These are phyloP conservation scores for Pyrus betulifolia DNA, from an alignment of 306 rosid species.

Conservation along the genomic window DNA sequence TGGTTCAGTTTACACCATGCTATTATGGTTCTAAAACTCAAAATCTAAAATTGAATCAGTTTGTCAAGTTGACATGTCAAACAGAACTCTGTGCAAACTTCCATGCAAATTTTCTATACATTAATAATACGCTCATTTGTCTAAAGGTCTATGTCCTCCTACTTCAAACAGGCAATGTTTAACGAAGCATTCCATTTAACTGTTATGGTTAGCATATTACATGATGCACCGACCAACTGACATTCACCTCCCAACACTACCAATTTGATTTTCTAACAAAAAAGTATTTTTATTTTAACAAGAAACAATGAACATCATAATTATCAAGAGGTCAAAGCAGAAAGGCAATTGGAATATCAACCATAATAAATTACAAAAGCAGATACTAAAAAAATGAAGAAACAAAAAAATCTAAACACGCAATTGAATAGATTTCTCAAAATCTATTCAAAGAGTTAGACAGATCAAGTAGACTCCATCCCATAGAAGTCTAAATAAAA, in stretches of 20 bases:
- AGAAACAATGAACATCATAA: not conserved
- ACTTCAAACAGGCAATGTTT: not conserved
- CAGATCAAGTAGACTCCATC: not conserved
- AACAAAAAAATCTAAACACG: too few species aligned
- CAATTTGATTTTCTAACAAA: not conserved
- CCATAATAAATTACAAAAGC: not conserved
- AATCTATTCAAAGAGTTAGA: not conserved
- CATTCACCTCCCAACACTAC: not conserved
- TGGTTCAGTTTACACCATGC: not conserved
- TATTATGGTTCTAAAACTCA: not conserved
- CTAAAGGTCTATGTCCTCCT: not conserved
- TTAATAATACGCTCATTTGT: not conserved
- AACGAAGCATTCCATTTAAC: not conserved
- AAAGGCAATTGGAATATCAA: not conserved
- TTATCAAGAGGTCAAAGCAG: not conserved
- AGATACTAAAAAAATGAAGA: not conserved
- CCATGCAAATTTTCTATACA: not conserved
- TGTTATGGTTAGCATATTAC: not conserved
- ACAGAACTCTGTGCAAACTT: not conserved
- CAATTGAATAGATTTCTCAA: not conserved
- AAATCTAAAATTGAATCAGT: not conserved
- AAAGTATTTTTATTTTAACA: not conserved
- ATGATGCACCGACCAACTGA: not conserved
- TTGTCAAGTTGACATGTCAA: not conserved
- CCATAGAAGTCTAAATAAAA: not conserved